Evolutionary conservation across 805 yeast genomes (phyloP).

Genomic region (Saccharomycopsis capsularis): DNA sequence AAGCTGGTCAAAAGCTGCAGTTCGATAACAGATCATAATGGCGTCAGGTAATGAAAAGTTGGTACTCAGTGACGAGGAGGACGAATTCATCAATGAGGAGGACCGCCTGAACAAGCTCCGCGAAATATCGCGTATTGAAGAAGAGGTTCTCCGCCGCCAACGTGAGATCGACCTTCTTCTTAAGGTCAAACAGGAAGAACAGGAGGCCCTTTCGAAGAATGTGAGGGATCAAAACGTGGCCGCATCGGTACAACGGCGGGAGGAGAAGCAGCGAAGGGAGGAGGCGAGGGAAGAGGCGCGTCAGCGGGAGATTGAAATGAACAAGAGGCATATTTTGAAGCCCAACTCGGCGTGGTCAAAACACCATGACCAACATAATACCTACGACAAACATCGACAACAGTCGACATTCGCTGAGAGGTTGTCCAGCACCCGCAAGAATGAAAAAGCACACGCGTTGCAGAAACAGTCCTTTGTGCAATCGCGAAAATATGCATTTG

Average conservation of each 20-base stretch:
- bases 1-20: too few species aligned
- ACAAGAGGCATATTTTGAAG: background rate
- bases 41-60: conserved; percentile 1
- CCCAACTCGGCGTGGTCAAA: background rate
- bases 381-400: too few species aligned
- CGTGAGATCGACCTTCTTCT: conserved; percentile 19
- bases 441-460: conserved; percentile 4
- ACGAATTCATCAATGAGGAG: conserved; percentile 15
- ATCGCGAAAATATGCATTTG: conserved; percentile 19
- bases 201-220: conserved; percentile 1
- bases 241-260: too few species aligned
- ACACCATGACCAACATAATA: too few species aligned
- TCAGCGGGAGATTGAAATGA: background rate
- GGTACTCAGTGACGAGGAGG: conserved; percentile 16
- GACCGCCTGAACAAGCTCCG: conserved; percentile 14
- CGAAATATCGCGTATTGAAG: conserved; percentile 16
- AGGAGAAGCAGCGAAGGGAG: background rate
- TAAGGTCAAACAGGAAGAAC: conserved; percentile 5
- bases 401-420: conserved; percentile 14
- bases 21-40: too few species aligned
- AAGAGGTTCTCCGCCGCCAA: conserved; percentile 10
- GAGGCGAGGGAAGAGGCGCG: background rate
- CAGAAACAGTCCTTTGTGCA: conserved; percentile 6
- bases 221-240: too few species aligned
- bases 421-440: conserved; percentile 1